Percentiles rank a stretch among this genome's conserved stretches.
Conservation (phyloP, 2,329 filamentous ascomycete species). For the Colletotrichum liriopes region DNA sequence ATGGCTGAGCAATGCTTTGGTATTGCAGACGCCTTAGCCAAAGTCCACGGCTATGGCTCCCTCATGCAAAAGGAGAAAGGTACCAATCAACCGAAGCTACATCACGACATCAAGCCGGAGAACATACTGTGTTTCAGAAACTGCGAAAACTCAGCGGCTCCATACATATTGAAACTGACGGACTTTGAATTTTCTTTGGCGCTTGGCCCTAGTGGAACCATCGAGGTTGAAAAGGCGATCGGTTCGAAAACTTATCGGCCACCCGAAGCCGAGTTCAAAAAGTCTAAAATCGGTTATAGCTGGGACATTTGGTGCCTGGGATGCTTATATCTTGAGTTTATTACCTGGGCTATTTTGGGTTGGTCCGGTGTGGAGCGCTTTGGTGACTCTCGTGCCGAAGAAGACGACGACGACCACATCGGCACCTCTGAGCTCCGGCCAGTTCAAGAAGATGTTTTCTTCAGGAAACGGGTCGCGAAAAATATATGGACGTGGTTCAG, state of each 20-base stretch:
- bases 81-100: not conserved
- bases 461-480: not conserved
- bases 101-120: not conserved
- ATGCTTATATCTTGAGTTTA: not conserved
- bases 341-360: not conserved
- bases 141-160: not conserved
- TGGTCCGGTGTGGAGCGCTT: not conserved
- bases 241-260: not conserved
- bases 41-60: not conserved
- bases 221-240: not conserved
- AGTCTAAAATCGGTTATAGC: not conserved
- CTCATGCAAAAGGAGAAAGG: not conserved
- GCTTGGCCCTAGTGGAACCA: not conserved
- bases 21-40: not conserved
- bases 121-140: not conserved
- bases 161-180: not conserved
- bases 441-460: not conserved
- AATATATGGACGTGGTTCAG: too few species aligned
- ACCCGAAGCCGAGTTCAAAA: not conserved
- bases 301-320: not conserved
- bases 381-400: not conserved
- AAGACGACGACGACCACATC: not conserved
- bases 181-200: not conserved
- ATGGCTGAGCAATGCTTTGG: not conserved
- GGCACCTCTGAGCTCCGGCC: not conserved